These are phyloP conservation scores for Giardia muris DNA, from an alignment of 208 protist species.

Conservation along the genomic window DNA sequence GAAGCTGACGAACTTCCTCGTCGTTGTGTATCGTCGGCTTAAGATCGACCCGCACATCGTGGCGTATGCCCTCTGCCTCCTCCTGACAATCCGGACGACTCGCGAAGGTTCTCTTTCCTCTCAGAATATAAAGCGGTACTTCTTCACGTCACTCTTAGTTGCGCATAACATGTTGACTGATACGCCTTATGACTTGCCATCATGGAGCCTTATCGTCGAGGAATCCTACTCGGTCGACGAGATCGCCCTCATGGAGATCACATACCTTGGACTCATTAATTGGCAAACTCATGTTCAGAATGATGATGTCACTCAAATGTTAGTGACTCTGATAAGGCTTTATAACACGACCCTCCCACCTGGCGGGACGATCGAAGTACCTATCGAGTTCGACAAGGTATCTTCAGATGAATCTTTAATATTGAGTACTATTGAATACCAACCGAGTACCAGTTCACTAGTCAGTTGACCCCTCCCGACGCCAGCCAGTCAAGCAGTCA, in stretches of 20 bases:
- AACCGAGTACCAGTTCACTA: too few relatives aligned
- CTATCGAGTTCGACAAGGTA: not conserved
- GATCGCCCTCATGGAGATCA: not conserved
- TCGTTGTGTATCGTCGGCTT: not conserved
- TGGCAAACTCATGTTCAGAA: not conserved
- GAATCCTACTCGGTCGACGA: not conserved
- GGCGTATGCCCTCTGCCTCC: not conserved
- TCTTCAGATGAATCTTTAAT: not conserved
- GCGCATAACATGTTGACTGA: not conserved
- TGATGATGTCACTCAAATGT: not conserved
- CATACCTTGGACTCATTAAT: not conserved
- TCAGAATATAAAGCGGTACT: slow-evolving; percentile 7
- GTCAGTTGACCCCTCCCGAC: too few relatives aligned
- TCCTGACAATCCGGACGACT: not conserved
- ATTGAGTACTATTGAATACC: not conserved
- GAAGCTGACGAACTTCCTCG: not conserved
- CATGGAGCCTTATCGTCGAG: not conserved
- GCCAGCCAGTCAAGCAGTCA: too few relatives aligned
- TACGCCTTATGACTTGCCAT: not conserved
- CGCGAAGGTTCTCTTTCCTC: not conserved
- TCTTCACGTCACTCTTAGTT: not conserved
- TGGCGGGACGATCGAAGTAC: not conserved
- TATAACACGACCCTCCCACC: not conserved
- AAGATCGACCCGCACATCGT: not conserved
- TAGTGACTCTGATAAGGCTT: not conserved